Evolutionary conservation across 2,329 filamentous ascomycete genomes (phyloP), one percentile per base, ranked within the genome.

Genomic region (Amauroascus verrucosus): DNA sequence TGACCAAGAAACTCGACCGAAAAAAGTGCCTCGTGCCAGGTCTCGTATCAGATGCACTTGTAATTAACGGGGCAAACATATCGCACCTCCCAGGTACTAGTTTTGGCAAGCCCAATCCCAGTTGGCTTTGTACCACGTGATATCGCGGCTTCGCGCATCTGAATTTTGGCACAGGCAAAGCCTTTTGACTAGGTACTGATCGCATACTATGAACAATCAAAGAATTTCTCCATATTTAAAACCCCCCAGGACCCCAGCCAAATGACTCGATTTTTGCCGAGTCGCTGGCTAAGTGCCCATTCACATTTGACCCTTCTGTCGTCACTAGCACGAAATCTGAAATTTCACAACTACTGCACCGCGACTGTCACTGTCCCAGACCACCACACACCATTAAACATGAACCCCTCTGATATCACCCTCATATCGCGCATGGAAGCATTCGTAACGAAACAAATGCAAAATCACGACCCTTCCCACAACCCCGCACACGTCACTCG

Each of bases 381-480:
- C 43, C 16, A 16, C 32, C 26, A 24, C 11, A 7, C 30, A 2
- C 18, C 20, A n/a, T 13, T 3, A 3, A 48, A n/a, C 16, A 37
- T 37, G 16, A 11, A n/a, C 13, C 3, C 26, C 32, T n/a, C 40
- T 53, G 67, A 73, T 54, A 68, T 71, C 43, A 68, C 75, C 53
- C 72, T 86, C 58, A 72, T 81, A 64, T 69, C 72, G 30, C 64
- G 74, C 48, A 79, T 84, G 56, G 81, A 79, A 16, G 70, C 72
- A 44, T 86, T 84, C 65, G 83, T 88, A 51, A 73, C 81, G 63
- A 72, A 76, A 40, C 88, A 86, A 74, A 91, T 90, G 84, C 75
- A 80, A 44, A 75, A 79, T 58, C 24, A 56, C 47, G 55, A 56
- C 55, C 50, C 50, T 11, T 53, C 51, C 20, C 63, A 88, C 70